phyloP scores from a whole-genome alignment of 2,329 filamentous ascomycete species.

The Remersonia thermophila region DNA sequence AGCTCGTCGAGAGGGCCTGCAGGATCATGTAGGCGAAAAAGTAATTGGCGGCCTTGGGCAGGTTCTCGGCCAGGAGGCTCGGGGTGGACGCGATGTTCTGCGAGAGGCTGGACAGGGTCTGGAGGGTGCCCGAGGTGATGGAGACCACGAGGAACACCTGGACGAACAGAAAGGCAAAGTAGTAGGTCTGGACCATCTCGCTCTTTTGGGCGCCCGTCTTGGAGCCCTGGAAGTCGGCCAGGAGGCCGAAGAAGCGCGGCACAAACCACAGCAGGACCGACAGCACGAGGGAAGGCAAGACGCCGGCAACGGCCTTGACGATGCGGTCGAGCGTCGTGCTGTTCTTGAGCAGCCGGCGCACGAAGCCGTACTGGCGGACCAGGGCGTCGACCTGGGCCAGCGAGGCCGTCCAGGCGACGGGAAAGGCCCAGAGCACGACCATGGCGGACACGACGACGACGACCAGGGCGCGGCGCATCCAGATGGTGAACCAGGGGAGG shows the following conservation, averaged over 20 bases:
- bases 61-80: constrained; percentile 57
- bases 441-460: constrained; percentile 56
- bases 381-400: constrained; percentile 66
- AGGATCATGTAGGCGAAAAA: constrained; percentile 99
- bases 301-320: constrained; percentile 60
- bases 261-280: constrained; percentile 68
- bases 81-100: constrained; percentile 55
- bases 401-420: constrained; percentile 76
- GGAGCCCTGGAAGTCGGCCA: constrained; percentile 63
- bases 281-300: constrained; percentile 68
- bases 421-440: constrained; percentile 80
- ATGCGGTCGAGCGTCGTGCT: constrained; percentile 44
- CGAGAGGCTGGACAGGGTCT: constrained; percentile 45
- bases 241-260: constrained; percentile 62
- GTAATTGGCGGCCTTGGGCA: constrained; percentile 85
- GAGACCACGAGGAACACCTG: constrained; percentile 92
- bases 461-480: constrained; percentile 57
- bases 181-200: constrained; percentile 80
- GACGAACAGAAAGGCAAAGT: constrained; percentile 88
- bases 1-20: constrained; percentile 81
- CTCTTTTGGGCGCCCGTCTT: constrained; percentile 71
- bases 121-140: constrained; percentile 58
- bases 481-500: constrained; percentile 85
- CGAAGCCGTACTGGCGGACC: constrained; percentile 52
- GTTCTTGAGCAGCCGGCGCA: constrained; percentile 55